A percentile compares a stretch with the other conserved stretches of the same genome.
Conservation (phyloP, 2,329 filamentous ascomycete species). For the Epicoccum sorghinum region DNA sequence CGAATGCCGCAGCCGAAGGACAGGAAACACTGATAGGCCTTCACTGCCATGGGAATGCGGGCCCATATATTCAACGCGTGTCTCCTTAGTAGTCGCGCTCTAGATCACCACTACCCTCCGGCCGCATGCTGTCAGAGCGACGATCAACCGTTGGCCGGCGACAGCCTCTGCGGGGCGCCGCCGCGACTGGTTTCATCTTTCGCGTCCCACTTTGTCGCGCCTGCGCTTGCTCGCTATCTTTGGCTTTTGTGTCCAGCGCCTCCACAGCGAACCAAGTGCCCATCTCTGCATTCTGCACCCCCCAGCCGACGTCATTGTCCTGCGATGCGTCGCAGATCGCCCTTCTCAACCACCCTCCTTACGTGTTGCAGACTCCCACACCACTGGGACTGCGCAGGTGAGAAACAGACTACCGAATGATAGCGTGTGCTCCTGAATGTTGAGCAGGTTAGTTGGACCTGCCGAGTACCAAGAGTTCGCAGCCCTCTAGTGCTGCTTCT, state of each 20-base stretch:
- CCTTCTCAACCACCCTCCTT: background rate
- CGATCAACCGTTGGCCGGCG: background rate
- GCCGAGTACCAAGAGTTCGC: slow-evolving; percentile 7
- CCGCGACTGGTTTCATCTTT: slow-evolving; percentile 2
- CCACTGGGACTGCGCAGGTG: slow-evolving; percentile 1
- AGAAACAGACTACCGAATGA: slow-evolving; percentile 4
- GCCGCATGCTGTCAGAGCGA: background rate
- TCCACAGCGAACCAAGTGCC: slow-evolving; percentile 8
- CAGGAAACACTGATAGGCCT: slow-evolving; percentile 3
- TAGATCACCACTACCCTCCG: slow-evolving; percentile 2
- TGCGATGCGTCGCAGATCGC: background rate
- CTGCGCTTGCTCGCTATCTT: slow-evolving; percentile 9
- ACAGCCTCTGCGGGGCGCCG: slow-evolving; percentile 7
- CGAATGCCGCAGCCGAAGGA: slow-evolving; percentile 3
- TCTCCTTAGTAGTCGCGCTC: slow-evolving; percentile 7
- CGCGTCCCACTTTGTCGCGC: slow-evolving; percentile 4
- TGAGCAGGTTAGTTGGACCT: slow-evolving; percentile 9
- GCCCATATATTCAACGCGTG: slow-evolving; percentile 17
- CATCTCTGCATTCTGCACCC: background rate
- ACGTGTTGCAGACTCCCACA: slow-evolving; percentile 5
- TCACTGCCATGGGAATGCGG: slow-evolving; percentile 6
- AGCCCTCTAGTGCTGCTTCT: slow-evolving; percentile 23
- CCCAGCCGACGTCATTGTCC: slow-evolving; percentile 7
- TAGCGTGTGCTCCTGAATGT: slow-evolving; percentile 5
- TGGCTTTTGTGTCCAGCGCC: background rate